Conservation (phyloP, 2,329 filamentous ascomycete genomes). For the Fusarium sp. region DNA sequence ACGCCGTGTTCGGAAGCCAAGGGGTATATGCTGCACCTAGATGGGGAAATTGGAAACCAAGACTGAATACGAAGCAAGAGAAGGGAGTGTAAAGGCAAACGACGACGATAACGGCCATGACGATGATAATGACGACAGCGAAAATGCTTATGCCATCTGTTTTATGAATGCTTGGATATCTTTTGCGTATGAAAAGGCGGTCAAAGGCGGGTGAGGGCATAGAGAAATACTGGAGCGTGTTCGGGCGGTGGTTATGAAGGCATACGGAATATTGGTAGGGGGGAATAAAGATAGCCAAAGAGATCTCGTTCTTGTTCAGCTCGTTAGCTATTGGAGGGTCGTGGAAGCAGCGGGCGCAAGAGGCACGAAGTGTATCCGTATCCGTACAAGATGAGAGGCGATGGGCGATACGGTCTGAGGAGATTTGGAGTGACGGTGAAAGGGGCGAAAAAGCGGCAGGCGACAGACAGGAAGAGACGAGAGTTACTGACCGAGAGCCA, state of each 20-base stretch:
- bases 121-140: slow-evolving; percentile 30
- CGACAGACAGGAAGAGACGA: slow-evolving; percentile 37
- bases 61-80: slow-evolving; percentile 16
- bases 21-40: slow-evolving; percentile 2
- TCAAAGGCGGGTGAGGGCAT: slow-evolving; percentile 11
- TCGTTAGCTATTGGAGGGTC: slow-evolving; percentile 10
- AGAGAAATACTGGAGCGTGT: slow-evolving; percentile 11
- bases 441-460: slow-evolving; percentile 15
- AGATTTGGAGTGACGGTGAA: background rate
- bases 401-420: background rate
- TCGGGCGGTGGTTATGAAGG: slow-evolving; percentile 4
- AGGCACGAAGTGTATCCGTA: background rate
- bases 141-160: slow-evolving; percentile 10
- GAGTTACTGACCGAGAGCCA: slow-evolving; percentile 34
- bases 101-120: slow-evolving; percentile 22
- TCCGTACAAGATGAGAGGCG: background rate
- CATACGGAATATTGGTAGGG: slow-evolving; percentile 1
- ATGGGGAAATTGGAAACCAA: slow-evolving; percentile 8
- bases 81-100: slow-evolving; percentile 6
- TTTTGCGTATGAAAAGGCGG: slow-evolving; percentile 22
- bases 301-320: slow-evolving; percentile 21
- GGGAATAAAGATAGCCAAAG: slow-evolving; percentile 22
- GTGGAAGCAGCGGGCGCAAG: background rate
- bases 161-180: slow-evolving; percentile 12
- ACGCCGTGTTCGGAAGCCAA: background rate